phyloP scores from a whole-genome alignment of 805 yeast species.

The Ogataea methanolica region DNA sequence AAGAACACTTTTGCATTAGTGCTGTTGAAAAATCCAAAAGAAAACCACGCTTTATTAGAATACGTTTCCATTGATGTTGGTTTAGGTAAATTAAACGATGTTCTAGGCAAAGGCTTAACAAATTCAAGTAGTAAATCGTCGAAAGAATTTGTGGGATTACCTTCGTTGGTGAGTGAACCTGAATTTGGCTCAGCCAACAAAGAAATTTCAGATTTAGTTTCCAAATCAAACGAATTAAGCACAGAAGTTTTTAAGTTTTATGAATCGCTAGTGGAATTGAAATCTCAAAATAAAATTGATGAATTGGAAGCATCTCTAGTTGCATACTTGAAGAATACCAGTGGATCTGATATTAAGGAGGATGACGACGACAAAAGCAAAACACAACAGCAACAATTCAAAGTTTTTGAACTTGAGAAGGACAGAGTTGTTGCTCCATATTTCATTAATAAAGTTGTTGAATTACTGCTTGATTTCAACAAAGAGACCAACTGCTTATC shows the following conservation, averaged over 20 bases:
- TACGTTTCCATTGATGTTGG: constrained; percentile 56
- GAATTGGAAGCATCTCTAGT: constrained; percentile 27
- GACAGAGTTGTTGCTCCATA: constrained; percentile 62
- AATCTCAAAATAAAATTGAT: constrained; percentile 22
- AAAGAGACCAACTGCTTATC: constrained; percentile 12
- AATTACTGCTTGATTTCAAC: constrained; percentile 33
- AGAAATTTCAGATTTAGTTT: constrained; percentile 22
- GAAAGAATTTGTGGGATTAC: constrained; percentile 22
- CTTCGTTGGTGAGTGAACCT: constrained; percentile 16
- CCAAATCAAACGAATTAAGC: constrained; percentile 14
- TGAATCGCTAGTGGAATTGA: constrained; percentile 21
- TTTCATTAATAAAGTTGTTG: constrained; percentile 43
- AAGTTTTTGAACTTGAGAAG: constrained; percentile 55
- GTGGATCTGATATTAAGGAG: constrained; percentile 13
- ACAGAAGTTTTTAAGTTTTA: constrained; percentile 26
- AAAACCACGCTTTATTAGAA: constrained; percentile 40
- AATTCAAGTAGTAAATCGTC: background rate
- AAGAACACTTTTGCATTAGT: constrained; percentile 38
- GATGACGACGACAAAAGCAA: constrained; percentile 14
- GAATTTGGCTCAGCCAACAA: constrained; percentile 16
- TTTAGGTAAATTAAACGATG: constrained; percentile 60
- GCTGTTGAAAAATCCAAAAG: constrained; percentile 36
- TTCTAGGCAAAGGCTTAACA: constrained; percentile 57
- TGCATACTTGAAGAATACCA: constrained; percentile 26
- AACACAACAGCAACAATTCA: constrained; percentile 29